Percentiles rank a stretch among this genome's conserved stretches.
phyloP scores from a whole-genome alignment of 345 rosid genomes.

The Psidium friedrichsthalianum region DNA sequence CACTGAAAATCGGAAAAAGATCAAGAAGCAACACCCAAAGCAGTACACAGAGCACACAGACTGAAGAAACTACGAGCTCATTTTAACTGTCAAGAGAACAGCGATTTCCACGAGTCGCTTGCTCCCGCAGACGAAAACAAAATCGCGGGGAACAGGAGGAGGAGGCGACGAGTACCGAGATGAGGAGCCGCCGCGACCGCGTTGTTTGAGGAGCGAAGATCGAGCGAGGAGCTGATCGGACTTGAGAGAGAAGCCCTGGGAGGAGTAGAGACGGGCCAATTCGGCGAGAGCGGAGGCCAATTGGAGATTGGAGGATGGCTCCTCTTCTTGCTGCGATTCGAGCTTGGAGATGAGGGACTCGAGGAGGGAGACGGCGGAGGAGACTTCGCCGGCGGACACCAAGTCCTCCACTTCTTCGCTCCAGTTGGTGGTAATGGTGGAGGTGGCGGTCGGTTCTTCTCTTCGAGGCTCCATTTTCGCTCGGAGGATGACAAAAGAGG shows the following conservation, averaged over 20 bases:
- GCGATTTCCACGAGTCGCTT: not conserved
- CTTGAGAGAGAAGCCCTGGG: conserved; percentile 70
- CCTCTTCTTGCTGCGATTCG: conserved; percentile 9
- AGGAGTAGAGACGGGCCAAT: conserved; percentile 57
- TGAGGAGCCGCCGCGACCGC: conserved; percentile 11
- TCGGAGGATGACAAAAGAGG: not conserved
- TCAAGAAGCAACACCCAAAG: not conserved
- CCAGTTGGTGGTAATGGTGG: conserved; percentile 28
- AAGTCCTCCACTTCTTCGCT: conserved; percentile 87
- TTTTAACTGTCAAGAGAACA: not conserved
- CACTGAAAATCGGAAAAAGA: conserved; percentile 7
- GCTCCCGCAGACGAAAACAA: not conserved
- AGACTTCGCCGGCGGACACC: conserved; percentile 42
- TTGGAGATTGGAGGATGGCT: conserved; percentile 24
- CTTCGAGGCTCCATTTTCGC: not conserved
- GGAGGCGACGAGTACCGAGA: conserved; percentile 10
- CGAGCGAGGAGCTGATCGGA: conserved; percentile 56
- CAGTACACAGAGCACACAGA: not conserved
- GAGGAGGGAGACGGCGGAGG: conserved; percentile 57
- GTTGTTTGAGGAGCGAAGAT: conserved; percentile 41
- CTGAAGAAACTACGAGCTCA: not conserved
- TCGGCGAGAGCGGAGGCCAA: conserved; percentile 51
- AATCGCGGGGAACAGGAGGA: not conserved
- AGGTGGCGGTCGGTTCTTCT: conserved; percentile 3
- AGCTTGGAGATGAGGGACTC: conserved; percentile 41